Evolutionary conservation across 1,139 yeast genomes (phyloP).

Genomic region (Hyphopichia burtonii): DNA sequence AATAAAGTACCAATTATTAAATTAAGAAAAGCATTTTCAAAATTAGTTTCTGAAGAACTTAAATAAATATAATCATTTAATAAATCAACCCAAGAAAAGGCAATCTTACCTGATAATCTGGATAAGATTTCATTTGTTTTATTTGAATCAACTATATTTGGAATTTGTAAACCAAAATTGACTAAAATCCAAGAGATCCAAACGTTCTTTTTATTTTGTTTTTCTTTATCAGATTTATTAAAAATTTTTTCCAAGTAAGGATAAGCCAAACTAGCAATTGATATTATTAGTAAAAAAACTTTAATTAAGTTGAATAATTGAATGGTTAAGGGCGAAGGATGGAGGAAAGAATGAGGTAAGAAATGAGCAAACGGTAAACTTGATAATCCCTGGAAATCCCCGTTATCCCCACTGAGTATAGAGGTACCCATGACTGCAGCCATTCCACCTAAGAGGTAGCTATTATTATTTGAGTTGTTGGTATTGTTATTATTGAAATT

Average conservation of each 20-base stretch:
- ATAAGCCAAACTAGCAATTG: slow-evolving; percentile 15
- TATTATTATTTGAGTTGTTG: slow-evolving; percentile 17
- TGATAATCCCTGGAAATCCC: slow-evolving; percentile 41
- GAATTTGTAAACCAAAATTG: slow-evolving; percentile 30
- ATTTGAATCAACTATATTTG: slow-evolving; percentile 17
- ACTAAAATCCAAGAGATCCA: slow-evolving; percentile 26
- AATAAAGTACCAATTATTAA: slow-evolving; percentile 32
- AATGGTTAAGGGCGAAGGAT: slow-evolving; percentile 23
- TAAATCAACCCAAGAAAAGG: slow-evolving; percentile 15
- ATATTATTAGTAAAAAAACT: slow-evolving; percentile 23
- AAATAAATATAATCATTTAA: slow-evolving; percentile 30
- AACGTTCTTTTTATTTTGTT: slow-evolving; percentile 1
- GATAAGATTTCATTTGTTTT: slow-evolving; percentile 18
- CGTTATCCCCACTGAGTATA: slow-evolving; percentile 34
- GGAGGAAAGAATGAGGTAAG: slow-evolving; percentile 23
- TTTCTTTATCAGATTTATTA: slow-evolving; percentile 2
- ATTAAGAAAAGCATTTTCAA: slow-evolving; percentile 36
- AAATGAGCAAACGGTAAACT: slow-evolving; percentile 31
- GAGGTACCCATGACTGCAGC: slow-evolving; percentile 54
- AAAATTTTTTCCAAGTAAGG: slow-evolving; percentile 3
- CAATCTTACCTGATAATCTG: slow-evolving; percentile 23
- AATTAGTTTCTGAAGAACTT: slow-evolving; percentile 31
- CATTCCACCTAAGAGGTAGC: slow-evolving; percentile 54
- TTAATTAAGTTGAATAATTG: slow-evolving; percentile 30
- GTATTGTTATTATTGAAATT: slow-evolving; percentile 11